Evolutionary conservation across 1,284 basidiomycete species (phyloP).

Genomic region (Coniophora puteana): DNA sequence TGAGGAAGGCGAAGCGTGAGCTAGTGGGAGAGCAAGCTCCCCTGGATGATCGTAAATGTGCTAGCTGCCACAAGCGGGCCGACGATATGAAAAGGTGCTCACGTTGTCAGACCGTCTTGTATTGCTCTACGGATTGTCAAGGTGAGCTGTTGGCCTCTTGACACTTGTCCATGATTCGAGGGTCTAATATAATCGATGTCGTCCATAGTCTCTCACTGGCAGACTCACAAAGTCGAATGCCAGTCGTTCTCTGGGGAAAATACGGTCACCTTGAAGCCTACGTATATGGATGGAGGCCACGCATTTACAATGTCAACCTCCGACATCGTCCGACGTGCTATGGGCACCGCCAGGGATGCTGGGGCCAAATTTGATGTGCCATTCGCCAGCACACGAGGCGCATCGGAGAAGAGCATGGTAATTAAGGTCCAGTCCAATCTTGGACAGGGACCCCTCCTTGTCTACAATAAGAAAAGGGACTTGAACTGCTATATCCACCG

Average conservation of each 20-base stretch:
- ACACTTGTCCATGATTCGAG: neutral
- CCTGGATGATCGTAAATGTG: constrained; percentile 39
- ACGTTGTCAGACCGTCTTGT: constrained; percentile 40
- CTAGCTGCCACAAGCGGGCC: constrained; percentile 28
- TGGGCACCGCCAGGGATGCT: too few relatives aligned
- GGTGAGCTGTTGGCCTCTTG: constrained; percentile 38
- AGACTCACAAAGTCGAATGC: constrained; percentile 43
- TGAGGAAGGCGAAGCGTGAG: constrained; percentile 46
- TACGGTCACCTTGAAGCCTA: constrained; percentile 44
- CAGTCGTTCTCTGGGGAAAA: constrained; percentile 37
- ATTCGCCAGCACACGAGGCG: constrained; percentile 1
- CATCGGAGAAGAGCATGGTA: constrained; percentile 31
- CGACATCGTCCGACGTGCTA: too few relatives aligned
- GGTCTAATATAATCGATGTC: neutral
- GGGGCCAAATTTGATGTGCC: too few relatives aligned
- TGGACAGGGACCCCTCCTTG: constrained; percentile 27
- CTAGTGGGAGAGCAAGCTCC: constrained; percentile 39
- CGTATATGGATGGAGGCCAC: too few relatives aligned
- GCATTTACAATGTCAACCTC: too few relatives aligned
- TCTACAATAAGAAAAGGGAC: constrained; percentile 51
- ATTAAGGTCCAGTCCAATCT: constrained; percentile 44
- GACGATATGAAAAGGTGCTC: constrained; percentile 38
- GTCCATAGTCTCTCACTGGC: constrained; percentile 41
- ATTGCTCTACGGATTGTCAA: constrained; percentile 53
- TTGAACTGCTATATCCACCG: constrained; percentile 40